Conservation (phyloP, 1,139 yeast species). For the Eremothecium sinecaudum region DNA sequence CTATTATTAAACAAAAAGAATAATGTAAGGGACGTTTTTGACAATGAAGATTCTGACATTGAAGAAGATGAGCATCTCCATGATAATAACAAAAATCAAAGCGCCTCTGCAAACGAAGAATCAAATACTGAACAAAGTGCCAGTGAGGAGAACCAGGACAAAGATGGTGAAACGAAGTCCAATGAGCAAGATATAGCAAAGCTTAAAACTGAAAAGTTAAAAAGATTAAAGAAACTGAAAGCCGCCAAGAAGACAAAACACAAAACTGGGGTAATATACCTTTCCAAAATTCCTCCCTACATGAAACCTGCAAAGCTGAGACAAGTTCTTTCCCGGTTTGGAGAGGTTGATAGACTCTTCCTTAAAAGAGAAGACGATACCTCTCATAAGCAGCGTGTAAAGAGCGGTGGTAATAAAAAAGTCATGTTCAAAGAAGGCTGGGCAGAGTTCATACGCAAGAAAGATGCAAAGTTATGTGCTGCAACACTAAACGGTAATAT, state of each 20-base stretch:
- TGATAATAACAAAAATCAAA: slow-evolving; percentile 6
- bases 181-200: not conserved
- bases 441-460: slow-evolving; percentile 82
- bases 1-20: slow-evolving; percentile 21
- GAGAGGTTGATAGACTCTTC: slow-evolving; percentile 75
- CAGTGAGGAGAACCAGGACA: slow-evolving; percentile 1
- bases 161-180: slow-evolving; percentile 10
- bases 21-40: slow-evolving; percentile 5
- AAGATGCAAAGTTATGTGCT: slow-evolving; percentile 84
- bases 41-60: slow-evolving; percentile 11
- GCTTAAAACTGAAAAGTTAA: slow-evolving; percentile 18
- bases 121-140: slow-evolving; percentile 3
- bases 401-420: slow-evolving; percentile 92
- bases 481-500: slow-evolving; percentile 77
- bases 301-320: slow-evolving; percentile 92
- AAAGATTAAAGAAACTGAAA: slow-evolving; percentile 35
- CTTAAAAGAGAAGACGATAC: slow-evolving; percentile 76
- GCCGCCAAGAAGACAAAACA: slow-evolving; percentile 48
- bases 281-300: slow-evolving; percentile 88
- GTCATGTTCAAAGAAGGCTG: slow-evolving; percentile 88
- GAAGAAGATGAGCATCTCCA: slow-evolving; percentile 5
- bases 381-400: slow-evolving; percentile 57
- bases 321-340: slow-evolving; percentile 71
- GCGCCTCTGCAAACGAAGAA: slow-evolving; percentile 2
- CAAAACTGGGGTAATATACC: slow-evolving; percentile 82